Base-by-base conservation (phyloP, 2,329 filamentous ascomycete genomes). In the Calonectria pteridis region DNA sequence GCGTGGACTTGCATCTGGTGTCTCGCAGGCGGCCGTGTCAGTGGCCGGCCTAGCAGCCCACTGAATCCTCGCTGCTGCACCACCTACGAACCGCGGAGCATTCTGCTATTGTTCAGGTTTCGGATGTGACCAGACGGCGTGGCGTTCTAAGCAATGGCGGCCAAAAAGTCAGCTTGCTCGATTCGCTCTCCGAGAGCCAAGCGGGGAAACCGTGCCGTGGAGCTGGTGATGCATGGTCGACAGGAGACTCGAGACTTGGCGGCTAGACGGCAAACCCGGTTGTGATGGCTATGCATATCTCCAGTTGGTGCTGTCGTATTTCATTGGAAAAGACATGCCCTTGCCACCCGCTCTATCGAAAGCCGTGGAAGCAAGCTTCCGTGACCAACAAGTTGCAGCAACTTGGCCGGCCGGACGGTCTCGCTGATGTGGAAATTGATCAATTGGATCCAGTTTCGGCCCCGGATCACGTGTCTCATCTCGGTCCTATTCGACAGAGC, bases 21-120 rank as follows among this genome's bases (percentile, higher is more conserved):
- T 78, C 77, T 79, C 76, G 71, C 72, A 78, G 76, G 65, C 69
- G 55, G 62, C 29, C 64, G 70, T 71, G 67, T 67, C 72, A 79
- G 77, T 78, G 78, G 76, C 72, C 66, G 53, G 72, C 63, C 71
- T 76, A 74, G 72, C 26, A 63, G 63, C 55, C 67, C 59, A 51
- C 46, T 40, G 35, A 59, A 20, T 31, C 46, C 58, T 63, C 50
- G 37, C 23, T 35, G 55, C 28, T 58, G 55, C 55, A 62, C 62
- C 69, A 72, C 53, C 55, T 68, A 23, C 59, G 65, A 59, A 72
- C 72, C 66, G 66, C 69, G 65, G 59, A 29, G 35, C 37, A 68
- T 63, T 63, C 69, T 58, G 70, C 64, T 35, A 78, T 78, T 73
- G 76, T 72, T 71, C 73, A 77, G 74, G 75, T 76, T 67, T 73